Evolutionary conservation across 306 rosid species (phyloP).

Genomic region (Vigna reflexopilosa): DNA sequence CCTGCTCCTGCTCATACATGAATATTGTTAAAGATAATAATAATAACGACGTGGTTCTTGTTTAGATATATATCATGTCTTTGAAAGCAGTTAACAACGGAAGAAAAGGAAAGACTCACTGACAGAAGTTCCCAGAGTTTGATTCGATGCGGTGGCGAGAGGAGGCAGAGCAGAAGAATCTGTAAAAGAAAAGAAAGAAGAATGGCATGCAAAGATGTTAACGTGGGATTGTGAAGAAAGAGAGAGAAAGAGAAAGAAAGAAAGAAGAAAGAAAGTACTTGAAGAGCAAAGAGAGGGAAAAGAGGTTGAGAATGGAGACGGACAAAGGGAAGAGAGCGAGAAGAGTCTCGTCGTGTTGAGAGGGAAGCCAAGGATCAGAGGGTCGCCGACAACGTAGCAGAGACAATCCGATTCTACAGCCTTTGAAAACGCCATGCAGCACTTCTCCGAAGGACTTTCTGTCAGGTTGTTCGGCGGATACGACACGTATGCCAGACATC

Average conservation of each 20-base stretch:
- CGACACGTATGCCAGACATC: slow-evolving; percentile 68
- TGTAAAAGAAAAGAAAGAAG: slow-evolving; percentile 8
- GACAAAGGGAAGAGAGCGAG: slow-evolving; percentile 67
- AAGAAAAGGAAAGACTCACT: slow-evolving; percentile 24
- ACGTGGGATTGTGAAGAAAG: not conserved
- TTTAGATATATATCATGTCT: too few relatives aligned
- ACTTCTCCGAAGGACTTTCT: slow-evolving; percentile 49
- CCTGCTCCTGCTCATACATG: not conserved
- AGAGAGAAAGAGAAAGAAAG: not conserved
- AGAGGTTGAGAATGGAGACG: slow-evolving; percentile 36
- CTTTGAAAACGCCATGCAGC: slow-evolving; percentile 62
- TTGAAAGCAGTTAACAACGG: too few relatives aligned
- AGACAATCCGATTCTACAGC: slow-evolving; percentile 53
- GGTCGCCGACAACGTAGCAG: slow-evolving; percentile 64
- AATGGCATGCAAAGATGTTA: not conserved
- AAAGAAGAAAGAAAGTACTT: not conserved
- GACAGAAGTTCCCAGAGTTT: slow-evolving; percentile 34
- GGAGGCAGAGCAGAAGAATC: slow-evolving; percentile 62
- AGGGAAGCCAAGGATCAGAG: slow-evolving; percentile 72
- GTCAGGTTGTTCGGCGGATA: slow-evolving; percentile 74
- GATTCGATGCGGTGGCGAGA: slow-evolving; percentile 39
- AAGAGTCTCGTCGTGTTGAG: slow-evolving; percentile 57
- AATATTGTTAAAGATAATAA: too few relatives aligned
- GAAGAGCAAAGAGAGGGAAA: slow-evolving; percentile 52
- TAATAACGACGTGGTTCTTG: not conserved